Evolutionary conservation across 306 rosid genomes (phyloP), one percentile per base, ranked within the genome.

Genomic region (Dicorynia guianensis): DNA sequence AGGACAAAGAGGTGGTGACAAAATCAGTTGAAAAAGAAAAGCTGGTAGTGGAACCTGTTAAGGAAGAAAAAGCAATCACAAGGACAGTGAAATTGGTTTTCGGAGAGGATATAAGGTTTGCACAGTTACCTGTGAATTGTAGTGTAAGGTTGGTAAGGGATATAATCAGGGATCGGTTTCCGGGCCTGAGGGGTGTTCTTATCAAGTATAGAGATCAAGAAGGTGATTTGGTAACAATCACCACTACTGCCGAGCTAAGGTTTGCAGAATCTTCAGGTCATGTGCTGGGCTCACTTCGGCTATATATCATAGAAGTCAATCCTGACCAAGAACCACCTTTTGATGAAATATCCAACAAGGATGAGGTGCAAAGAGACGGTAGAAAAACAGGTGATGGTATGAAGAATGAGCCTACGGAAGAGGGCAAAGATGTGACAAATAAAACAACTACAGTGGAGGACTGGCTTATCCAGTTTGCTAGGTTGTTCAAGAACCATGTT

Each of bases 41-140:
- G 46, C 38, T 49, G 64, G 65, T 70, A 2, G 55, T 38, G 14
- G 74, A 84, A 78, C 80, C 76, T 69, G 68, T 72, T 13, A 71
- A 72, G 75, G 72, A 85, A 68, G 89, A 89, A 69, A 84, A 80
- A 50, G 65, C 19, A 17, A 89, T 76, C 18, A 74, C 85, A 9
- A 94, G 85, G 91, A 90, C 90, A 4, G 97, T 92, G 49, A 94
- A 94, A 84, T 82, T 94, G 89, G 91, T 94, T 35, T 86, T 79
- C 13, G 96, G 97, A 71, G 97, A 94, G 72, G 98, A 94, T 80
- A 94, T 94, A 71, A 91, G 97, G 74, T 88, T 89, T 88, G 98
- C 88, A 0, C 90, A 90, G 35, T 76, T 94, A 54, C 97, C 96
- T 9, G 66, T 65, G 52, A 91, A 88, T 81, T 88, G 97, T 80